Evolutionary conservation across 768 basidiomycete genomes (phyloP).

Genomic region (Pleurotus giganteus): DNA sequence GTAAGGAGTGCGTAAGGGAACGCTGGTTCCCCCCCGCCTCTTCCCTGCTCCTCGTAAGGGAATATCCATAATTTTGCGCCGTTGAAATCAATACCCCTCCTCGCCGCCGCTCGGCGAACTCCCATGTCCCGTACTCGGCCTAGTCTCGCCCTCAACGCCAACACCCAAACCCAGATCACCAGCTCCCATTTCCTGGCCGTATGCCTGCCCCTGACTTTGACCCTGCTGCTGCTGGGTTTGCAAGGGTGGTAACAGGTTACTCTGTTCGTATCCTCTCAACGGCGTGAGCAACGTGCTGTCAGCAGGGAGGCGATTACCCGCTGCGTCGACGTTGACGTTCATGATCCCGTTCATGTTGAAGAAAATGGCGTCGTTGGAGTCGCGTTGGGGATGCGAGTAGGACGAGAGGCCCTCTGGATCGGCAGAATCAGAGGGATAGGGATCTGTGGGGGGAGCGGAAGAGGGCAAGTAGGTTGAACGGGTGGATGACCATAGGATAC

Average conservation of each 20-base stretch:
- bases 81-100: conserved; percentile 16
- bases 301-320: conserved; percentile 44
- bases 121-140: neutral
- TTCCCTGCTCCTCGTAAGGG: neutral
- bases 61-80: neutral
- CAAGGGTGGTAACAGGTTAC: conserved; percentile 33
- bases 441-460: neutral
- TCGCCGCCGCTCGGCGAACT: neutral
- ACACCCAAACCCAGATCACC: neutral
- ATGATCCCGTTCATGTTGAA: conserved; percentile 7
- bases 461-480: conserved; percentile 1
- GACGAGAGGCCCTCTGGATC: neutral
- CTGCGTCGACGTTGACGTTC: neutral
- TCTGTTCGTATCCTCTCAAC: conserved; percentile 54
- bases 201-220: neutral
- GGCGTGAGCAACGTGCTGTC: conserved; percentile 73
- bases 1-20: neutral
- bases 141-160: neutral
- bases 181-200: neutral
- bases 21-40: too few relatives aligned
- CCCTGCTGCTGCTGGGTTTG: neutral
- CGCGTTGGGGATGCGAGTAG: neutral
- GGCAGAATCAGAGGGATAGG: too few relatives aligned
- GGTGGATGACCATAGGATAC: conserved; percentile 6
- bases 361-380: neutral